These are phyloP conservation scores for Stagonosporopsis vannaccii DNA, from an alignment of 2,329 filamentous ascomycete species.

Conservation along the genomic window DNA sequence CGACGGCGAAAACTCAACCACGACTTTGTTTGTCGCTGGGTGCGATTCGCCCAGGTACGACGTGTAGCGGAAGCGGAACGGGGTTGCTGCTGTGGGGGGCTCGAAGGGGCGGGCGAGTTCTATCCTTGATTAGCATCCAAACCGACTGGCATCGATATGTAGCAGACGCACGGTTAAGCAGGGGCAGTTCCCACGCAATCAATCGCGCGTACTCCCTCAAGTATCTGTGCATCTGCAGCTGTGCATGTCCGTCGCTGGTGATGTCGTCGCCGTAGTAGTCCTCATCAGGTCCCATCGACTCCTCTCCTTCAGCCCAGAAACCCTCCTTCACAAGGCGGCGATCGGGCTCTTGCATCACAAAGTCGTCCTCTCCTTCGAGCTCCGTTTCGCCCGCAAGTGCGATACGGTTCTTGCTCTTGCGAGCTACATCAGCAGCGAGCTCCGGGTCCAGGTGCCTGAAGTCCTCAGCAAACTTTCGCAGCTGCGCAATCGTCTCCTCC, in stretches of 20 bases:
- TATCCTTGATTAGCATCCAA: slow-evolving; percentile 47
- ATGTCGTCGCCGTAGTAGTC: slow-evolving; percentile 84
- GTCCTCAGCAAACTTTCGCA: slow-evolving; percentile 31
- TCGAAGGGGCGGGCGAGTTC: slow-evolving; percentile 84
- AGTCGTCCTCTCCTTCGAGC: slow-evolving; percentile 37
- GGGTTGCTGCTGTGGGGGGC: slow-evolving; percentile 13
- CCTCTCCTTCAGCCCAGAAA: slow-evolving; percentile 51
- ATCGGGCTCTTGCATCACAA: slow-evolving; percentile 29
- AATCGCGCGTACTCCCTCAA: slow-evolving; percentile 86
- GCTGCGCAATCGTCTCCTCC: slow-evolving; percentile 27
- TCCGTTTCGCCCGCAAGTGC: slow-evolving; percentile 24
- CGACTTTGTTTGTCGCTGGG: slow-evolving; percentile 90
- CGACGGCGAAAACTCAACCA: slow-evolving; percentile 81
- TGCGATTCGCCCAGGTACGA: slow-evolving; percentile 95
- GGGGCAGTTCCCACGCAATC: slow-evolving; percentile 93
- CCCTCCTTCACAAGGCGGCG: slow-evolving; percentile 26
- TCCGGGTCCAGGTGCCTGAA: slow-evolving; percentile 36
- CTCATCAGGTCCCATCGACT: slow-evolving; percentile 63
- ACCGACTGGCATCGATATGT: too few relatives aligned
- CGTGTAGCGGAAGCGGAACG: slow-evolving; percentile 94
- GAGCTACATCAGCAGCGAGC: slow-evolving; percentile 29
- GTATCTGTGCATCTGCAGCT: slow-evolving; percentile 88
- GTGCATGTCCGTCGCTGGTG: slow-evolving; percentile 79
- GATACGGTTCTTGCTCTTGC: slow-evolving; percentile 34
- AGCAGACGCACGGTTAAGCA: slow-evolving; percentile 76